Base-by-base conservation (phyloP, 345 rosid genomes). In the Erucastrum elatum region DNA sequence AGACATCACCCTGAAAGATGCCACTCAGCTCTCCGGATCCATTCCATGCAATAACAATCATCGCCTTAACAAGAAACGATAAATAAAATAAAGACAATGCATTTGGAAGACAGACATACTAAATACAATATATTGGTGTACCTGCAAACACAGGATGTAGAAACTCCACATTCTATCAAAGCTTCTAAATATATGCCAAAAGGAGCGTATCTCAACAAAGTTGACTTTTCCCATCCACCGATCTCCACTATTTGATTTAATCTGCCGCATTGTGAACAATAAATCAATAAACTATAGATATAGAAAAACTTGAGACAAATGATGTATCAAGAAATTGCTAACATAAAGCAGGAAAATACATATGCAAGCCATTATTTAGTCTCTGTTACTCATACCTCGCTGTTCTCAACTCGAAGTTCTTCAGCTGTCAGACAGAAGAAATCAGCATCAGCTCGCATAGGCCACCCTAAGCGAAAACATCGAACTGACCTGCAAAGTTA, bases 381-480 rank as follows among this genome's bases (percentile, higher is more conserved):
- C 69, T 59, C 58, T 55, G 3, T 29, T 7, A 77, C 33, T 44
- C 84, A 62, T 77, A 89, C 93, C 84, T 81, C 87, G 77, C 72
- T 72, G 83, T 77, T 85, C 37, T 86, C 83, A 41, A 35, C 26
- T 80, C 26, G 65, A 64, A 16, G 35, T 58, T 84, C 80, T 73
- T 82, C 86, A 75, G 80, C 72, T 71, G 87, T 70, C 33, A 75
- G 67, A 46, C 84, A 83, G 82, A 89, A 89, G 87, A 89, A 89
- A 85, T 87, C 91, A 60, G 93, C 93, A 76, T 87, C 88, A 37
- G 87, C 88, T 41, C 90, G 86, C 93, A 87, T 89, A 34, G 91
- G 93, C 93, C 93, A 89, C 70, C 93, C 89, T 71, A 89, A 66
- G 21, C 93, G 87, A 82, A 89, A 87, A 84, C 93, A 89, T 56